These are phyloP conservation scores for Apiospora kogelbergensis DNA, from an alignment of 2,329 filamentous ascomycete genomes.

Conservation along the genomic window DNA sequence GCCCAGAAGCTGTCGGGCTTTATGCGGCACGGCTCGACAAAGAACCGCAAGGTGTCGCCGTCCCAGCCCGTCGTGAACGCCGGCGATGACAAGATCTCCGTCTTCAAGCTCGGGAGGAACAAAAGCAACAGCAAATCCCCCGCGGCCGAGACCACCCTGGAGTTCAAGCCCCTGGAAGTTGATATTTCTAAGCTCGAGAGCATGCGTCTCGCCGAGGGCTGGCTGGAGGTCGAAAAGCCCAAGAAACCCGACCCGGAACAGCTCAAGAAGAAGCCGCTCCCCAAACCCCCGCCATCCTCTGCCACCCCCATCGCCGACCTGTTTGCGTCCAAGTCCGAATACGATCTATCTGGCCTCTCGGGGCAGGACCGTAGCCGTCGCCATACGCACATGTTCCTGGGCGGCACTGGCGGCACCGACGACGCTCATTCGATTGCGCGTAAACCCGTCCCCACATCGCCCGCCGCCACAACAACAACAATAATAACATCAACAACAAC, in stretches of 20 bases:
- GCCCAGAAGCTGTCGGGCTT: constrained; percentile 19
- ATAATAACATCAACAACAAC: background rate
- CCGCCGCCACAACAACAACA: background rate
- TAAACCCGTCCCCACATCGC: constrained; percentile 1
- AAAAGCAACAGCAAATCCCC: constrained; percentile 9
- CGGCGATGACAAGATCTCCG: constrained; percentile 10
- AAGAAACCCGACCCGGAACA: constrained; percentile 6
- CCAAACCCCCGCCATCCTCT: background rate
- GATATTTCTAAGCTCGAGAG: constrained; percentile 15
- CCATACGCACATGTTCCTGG: background rate
- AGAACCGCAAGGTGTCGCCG: constrained; percentile 9
- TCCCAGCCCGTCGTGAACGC: background rate
- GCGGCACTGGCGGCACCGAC: background rate
- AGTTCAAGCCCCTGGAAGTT: constrained; percentile 18
- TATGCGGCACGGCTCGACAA: constrained; percentile 14
- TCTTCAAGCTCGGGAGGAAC: constrained; percentile 15
- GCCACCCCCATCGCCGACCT: constrained; percentile 16
- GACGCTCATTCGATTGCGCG: background rate
- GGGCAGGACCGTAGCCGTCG: background rate
- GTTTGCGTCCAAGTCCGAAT: constrained; percentile 12
- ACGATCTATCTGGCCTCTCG: background rate
- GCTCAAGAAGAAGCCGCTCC: constrained; percentile 8
- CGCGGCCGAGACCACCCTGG: constrained; percentile 9
- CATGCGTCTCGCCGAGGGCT: constrained; percentile 15
- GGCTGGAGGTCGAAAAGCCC: constrained; percentile 11